A percentile compares a stretch with the other conserved stretches of the same genome.
phyloP scores from a whole-genome alignment of 140 eudicot species.

The Erigeron philadelphicus region DNA sequence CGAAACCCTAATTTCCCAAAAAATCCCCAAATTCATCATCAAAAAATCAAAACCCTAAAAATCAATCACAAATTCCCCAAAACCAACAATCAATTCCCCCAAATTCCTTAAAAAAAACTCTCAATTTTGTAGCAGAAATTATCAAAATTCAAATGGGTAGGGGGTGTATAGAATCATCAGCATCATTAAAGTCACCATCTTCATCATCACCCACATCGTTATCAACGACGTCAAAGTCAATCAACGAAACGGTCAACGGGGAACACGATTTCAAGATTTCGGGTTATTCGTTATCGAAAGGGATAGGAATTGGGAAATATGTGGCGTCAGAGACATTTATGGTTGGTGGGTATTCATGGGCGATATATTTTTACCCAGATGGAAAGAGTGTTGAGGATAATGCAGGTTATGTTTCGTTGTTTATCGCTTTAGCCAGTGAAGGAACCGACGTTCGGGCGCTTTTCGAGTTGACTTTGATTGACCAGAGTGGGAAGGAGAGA shows the following conservation, averaged over 20 bases:
- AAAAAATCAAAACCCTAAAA: no score
- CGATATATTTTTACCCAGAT: conserved; percentile 83
- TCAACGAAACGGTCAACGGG: conserved; percentile 64
- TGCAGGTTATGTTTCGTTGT: conserved; percentile 65
- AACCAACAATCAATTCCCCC: no score
- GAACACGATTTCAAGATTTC: conserved; percentile 63
- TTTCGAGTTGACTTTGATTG: conserved; percentile 70
- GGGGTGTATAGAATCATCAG: conserved; percentile 34
- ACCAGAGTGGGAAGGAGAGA: conserved; percentile 79
- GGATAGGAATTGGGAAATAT: conserved; percentile 73
- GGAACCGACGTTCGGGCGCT: conserved; percentile 81
- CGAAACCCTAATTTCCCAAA: no score
- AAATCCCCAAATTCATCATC: no score
- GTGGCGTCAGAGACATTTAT: conserved; percentile 63
- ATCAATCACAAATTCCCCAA: no score
- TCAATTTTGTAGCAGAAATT: no score
- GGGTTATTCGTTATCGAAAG: conserved; percentile 73
- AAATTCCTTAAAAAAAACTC: no score
- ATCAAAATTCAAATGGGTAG: conserved; percentile 39
- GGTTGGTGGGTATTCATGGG: conserved; percentile 89
- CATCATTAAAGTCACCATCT: conserved; percentile 31
- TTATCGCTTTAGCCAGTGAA: conserved; percentile 74
- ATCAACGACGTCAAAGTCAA: conserved; percentile 52
- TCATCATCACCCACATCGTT: conserved; percentile 35
- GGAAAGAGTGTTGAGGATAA: conserved; percentile 83